These are phyloP conservation scores for Scopulariopsis brevicaulis DNA, from an alignment of 2,329 filamentous ascomycete species.

Conservation along the genomic window DNA sequence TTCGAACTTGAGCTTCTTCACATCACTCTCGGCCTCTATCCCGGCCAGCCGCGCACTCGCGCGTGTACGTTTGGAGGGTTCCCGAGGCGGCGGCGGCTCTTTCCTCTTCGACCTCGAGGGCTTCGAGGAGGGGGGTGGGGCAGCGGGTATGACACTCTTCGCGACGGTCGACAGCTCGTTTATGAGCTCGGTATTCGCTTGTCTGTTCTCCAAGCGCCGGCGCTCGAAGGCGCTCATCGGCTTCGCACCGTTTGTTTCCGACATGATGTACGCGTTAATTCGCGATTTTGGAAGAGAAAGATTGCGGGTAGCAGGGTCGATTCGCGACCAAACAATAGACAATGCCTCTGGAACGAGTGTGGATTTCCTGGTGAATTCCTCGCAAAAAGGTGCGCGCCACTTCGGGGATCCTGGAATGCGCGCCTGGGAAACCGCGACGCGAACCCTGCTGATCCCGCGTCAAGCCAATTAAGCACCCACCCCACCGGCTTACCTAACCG, in stretches of 20 bases:
- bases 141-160: slow-evolving; percentile 54
- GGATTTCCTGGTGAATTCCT: too few relatives aligned
- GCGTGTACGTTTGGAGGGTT: slow-evolving; percentile 34
- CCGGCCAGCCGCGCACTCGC: slow-evolving; percentile 48
- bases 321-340: too few relatives aligned
- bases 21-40: slow-evolving; percentile 32
- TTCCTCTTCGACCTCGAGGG: not conserved
- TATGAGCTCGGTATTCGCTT: slow-evolving; percentile 69
- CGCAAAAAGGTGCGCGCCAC: not conserved
- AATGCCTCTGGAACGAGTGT: too few relatives aligned
- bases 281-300: not conserved
- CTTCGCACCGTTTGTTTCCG: slow-evolving; percentile 27
- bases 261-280: not conserved
- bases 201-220: slow-evolving; percentile 75
- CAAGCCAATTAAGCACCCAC: not conserved
- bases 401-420: not conserved
- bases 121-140: slow-evolving; percentile 26
- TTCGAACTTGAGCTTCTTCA: slow-evolving; percentile 36
- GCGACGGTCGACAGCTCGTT: slow-evolving; percentile 65
- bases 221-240: slow-evolving; percentile 75
- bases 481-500: not conserved
- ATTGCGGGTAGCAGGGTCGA: not conserved
- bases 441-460: slow-evolving; percentile 5
- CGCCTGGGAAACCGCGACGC: slow-evolving; percentile 1
- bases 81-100: slow-evolving; percentile 17